Conservation (phyloP, 257 asterid species). For the Nicotiana sylvestris region DNA sequence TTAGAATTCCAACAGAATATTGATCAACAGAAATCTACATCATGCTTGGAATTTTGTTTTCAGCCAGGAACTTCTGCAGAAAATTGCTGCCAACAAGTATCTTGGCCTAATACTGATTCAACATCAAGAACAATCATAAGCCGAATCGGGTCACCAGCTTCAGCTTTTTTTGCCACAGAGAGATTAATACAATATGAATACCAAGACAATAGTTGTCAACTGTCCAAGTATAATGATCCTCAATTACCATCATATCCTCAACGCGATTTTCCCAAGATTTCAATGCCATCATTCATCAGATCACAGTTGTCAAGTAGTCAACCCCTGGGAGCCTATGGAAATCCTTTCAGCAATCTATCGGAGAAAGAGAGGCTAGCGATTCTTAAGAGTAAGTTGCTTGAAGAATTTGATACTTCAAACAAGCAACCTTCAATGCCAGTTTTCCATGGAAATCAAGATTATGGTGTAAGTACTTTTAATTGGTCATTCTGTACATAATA, state of each 20-base stretch:
- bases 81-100: conserved; percentile 7
- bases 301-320: conserved; percentile 16
- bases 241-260: conserved; percentile 14
- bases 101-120: conserved; percentile 20
- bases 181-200: conserved; percentile 39
- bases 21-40: background rate
- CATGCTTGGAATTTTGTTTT: conserved; percentile 20
- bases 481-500: background rate
- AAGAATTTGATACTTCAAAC: conserved; percentile 28
- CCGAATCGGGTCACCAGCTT: conserved; percentile 47
- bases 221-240: conserved; percentile 28
- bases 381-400: conserved; percentile 55
- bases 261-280: conserved; percentile 19
- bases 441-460: conserved; percentile 35
- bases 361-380: conserved; percentile 47
- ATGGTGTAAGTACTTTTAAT: conserved; percentile 36
- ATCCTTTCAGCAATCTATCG: conserved; percentile 42
- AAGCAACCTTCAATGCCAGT: conserved; percentile 21
- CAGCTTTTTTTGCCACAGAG: conserved; percentile 51
- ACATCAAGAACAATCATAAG: conserved; percentile 40
- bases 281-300: conserved; percentile 11
- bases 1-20: conserved; percentile 19
- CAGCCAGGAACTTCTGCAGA: conserved; percentile 20
- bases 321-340: conserved; percentile 20
- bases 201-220: conserved; percentile 15